Evolutionary conservation across 768 basidiomycete species (phyloP), one percentile per base, ranked within the genome.

Genomic region (Termitomyces sp.): DNA sequence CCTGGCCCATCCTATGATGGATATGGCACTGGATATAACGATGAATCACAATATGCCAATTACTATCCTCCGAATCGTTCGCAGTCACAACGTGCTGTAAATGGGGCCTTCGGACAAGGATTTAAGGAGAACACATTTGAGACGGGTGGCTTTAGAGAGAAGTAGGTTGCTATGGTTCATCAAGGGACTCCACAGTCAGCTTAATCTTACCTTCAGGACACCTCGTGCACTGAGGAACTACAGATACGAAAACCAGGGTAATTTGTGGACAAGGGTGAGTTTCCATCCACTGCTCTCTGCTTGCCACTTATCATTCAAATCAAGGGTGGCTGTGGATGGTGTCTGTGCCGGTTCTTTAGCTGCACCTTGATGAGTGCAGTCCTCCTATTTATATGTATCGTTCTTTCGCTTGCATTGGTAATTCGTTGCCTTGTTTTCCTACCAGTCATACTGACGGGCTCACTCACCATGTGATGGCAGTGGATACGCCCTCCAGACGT

Each of bases 401-500:
- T 87, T 13, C 76, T 92, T 30, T 72, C 86, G 0, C 75, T 94
- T 46, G 81, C 81, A 14, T 65, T 92, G 73, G 92, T 92, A 65
- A 68, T 83, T 70, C 20, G 50, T 43, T 5, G 36, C 12, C 32
- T 26, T 30, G 49, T 22, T 16, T 44, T 26, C 28, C 4, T 12
- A 12, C 13, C 36, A 5, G 9, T 43, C 24, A 6, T 13, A 35
- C 42, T 54, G 3, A 33, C 32, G 54, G 30, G 58, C 54, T 54
- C 56, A 58, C 54, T 54, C 56, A 59, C 44, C 3, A 40, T 30
- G 30, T 26, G 49, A 30, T 22, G 46, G 24, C 50, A 93, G 91
- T 94, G 87, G 87, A 78, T 88, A 51, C 80, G 84, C 32, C 91
- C 91, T 24, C 92, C 91, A 1, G 78, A 83, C 59, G 73, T 93